Evolutionary conservation across 2,329 filamentous ascomycete species (phyloP), one percentile per base, ranked within the genome.

Genomic region (Lecanicillium sp.): DNA sequence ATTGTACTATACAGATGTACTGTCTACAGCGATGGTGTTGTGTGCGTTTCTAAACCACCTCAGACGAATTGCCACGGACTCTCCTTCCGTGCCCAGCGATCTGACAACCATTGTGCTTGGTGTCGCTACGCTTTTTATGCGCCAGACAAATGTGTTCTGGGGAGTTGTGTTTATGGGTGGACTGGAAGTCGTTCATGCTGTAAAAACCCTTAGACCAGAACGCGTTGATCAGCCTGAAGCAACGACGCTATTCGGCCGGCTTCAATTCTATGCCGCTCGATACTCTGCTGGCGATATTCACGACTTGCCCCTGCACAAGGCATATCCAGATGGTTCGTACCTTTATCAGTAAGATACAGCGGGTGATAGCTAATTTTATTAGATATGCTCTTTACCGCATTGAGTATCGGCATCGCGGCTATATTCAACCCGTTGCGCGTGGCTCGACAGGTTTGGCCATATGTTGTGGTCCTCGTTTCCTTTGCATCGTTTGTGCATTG

Each of bases 91-190:
- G 5, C 4, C 50, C 7, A 71, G 58, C 31, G 67, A 68, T 35
- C 2, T 78, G 0, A 44, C 49, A 9, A 65, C 67, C 0, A 44
- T 85, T 0, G 2, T 68, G 0, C 56, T 82, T 5, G 88, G 88
- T 0, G 46, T 86, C 0, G 45, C 75, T 2, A 71, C 86, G 1
- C 68, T 98, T 15, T 64, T 74, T 3, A 92, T 95, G 67, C 73
- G 92, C 17, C 92, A 98, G 59, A 98, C 92, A 0, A 98, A 98
- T 52, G 83, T 96, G 40, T 95, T 98, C 56, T 98, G 92, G 92
- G 80, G 89, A 0, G 82, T 85, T 1, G 68, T 89, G 0, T 87
- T 85, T 51, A 75, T 87, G 51, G 83, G 83, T 15, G 80, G 73
- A 5, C 44, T 77, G 30, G 72, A 81, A 55, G 62, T 64, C 31